phyloP scores from a whole-genome alignment of 2,329 filamentous ascomycete genomes.

The Beauveria scarabaeidicola region DNA sequence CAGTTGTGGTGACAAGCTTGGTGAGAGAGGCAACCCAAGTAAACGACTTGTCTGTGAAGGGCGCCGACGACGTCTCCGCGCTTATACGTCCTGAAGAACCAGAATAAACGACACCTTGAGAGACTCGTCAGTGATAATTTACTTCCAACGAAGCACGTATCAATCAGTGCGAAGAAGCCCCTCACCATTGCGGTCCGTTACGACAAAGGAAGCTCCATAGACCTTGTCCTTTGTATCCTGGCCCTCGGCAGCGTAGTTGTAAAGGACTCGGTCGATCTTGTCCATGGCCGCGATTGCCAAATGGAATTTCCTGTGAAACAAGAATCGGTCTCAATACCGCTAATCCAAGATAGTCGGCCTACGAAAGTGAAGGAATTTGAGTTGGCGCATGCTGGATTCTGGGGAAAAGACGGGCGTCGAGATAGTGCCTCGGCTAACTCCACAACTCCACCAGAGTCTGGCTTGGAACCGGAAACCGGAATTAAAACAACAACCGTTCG shows the following conservation, averaged over 20 bases:
- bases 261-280: conserved; percentile 19
- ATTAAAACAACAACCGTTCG: not conserved
- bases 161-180: not conserved
- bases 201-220: conserved; percentile 21
- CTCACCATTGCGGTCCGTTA: conserved; percentile 20
- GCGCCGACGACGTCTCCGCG: conserved; percentile 13
- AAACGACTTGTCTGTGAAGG: conserved; percentile 22
- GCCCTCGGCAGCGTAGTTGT: conserved; percentile 16
- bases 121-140: not conserved
- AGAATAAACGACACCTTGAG: conserved; percentile 20
- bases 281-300: not conserved
- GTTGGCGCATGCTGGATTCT: not conserved
- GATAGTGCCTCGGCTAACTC: conserved; percentile 3
- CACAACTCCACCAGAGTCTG: not conserved
- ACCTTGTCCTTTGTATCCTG: conserved; percentile 21
- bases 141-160: not conserved
- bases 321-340: not conserved
- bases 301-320: no score
- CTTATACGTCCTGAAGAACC: conserved; percentile 22
- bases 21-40: conserved; percentile 26
- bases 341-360: not conserved
- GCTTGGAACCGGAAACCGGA: not conserved
- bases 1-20: conserved; percentile 25
- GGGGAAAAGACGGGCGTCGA: not conserved
- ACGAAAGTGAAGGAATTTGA: not conserved